Evolutionary conservation across 345 rosid species (phyloP).

Genomic region (Salix suchowensis): DNA sequence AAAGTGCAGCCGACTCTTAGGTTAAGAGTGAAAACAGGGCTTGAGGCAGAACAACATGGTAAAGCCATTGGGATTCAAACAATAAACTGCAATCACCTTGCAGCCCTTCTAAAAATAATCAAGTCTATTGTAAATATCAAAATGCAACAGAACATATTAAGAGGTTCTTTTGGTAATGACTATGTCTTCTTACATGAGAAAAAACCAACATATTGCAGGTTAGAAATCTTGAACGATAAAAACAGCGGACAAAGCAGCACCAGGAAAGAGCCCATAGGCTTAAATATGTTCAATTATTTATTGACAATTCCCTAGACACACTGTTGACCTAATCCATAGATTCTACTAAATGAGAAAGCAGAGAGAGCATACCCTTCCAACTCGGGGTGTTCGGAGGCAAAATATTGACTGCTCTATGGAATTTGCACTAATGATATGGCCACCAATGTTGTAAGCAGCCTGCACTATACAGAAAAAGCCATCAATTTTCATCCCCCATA

Average conservation of each 20-base stretch:
- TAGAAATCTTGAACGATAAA: not conserved
- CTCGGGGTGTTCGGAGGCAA: slow-evolving; percentile 61
- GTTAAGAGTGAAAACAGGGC: not conserved
- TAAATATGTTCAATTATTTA: not conserved
- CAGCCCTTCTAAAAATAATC: not conserved
- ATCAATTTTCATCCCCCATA: slow-evolving; percentile 19
- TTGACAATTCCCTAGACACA: not conserved
- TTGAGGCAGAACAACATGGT: not conserved
- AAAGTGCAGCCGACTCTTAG: too few relatives aligned
- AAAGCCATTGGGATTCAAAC: not conserved
- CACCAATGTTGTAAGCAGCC: slow-evolving; percentile 90
- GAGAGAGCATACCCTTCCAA: slow-evolving; percentile 55
- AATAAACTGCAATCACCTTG: not conserved
- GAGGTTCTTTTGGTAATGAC: not conserved
- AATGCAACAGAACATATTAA: not conserved
- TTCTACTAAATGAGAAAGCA: not conserved
- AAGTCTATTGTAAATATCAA: not conserved
- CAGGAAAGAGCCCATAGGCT: not conserved
- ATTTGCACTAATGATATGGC: slow-evolving; percentile 70
- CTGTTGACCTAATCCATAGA: not conserved
- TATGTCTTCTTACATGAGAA: not conserved
- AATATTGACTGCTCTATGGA: slow-evolving; percentile 80
- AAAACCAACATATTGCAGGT: not conserved
- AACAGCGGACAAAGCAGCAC: not conserved
- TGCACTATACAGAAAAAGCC: slow-evolving; percentile 51